phyloP scores from a whole-genome alignment of 805 yeast genomes.

The Sugiyamaella americana region DNA sequence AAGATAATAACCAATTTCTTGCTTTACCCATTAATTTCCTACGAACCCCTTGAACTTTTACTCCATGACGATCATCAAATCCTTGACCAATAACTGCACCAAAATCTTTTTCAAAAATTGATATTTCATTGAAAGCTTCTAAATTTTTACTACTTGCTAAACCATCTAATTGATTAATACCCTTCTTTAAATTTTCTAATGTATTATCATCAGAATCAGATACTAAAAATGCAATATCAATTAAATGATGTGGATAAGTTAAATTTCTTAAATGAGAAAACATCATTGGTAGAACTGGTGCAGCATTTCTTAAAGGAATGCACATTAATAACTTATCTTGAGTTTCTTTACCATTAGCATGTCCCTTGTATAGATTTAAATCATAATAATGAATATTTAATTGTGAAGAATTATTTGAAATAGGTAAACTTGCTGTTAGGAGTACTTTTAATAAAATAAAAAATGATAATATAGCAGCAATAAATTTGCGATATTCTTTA shows the following conservation, averaged over 20 bases:
- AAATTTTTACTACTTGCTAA: constrained; percentile 38
- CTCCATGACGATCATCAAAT: constrained; percentile 89
- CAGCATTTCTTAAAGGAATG: constrained; percentile 88
- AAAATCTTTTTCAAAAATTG: constrained; percentile 84
- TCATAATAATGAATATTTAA: constrained; percentile 34
- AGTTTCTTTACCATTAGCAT: constrained; percentile 65
- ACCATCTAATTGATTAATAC: constrained; percentile 36
- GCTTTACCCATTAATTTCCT: constrained; percentile 94
- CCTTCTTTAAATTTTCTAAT: constrained; percentile 51
- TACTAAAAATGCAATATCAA: constrained; percentile 74
- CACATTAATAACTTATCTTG: constrained; percentile 73
- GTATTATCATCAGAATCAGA: constrained; percentile 87
- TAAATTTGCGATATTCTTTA: not conserved
- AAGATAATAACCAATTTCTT: constrained; percentile 85
- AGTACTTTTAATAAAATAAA: not conserved
- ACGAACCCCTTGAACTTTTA: constrained; percentile 93
- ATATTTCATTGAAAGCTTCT: constrained; percentile 60
- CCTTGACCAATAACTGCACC: constrained; percentile 92
- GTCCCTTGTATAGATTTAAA: constrained; percentile 53
- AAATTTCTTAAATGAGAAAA: constrained; percentile 70
- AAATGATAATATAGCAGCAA: not conserved
- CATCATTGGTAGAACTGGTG: constrained; percentile 79
- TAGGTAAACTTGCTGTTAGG: not conserved
- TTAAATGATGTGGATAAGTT: constrained; percentile 72
- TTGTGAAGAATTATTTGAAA: not conserved